Percentiles rank a stretch among this genome's conserved stretches.
These are phyloP conservation scores for Amesomyces nigricolor DNA, from an alignment of 2,329 filamentous ascomycete genomes.

Conservation along the genomic window DNA sequence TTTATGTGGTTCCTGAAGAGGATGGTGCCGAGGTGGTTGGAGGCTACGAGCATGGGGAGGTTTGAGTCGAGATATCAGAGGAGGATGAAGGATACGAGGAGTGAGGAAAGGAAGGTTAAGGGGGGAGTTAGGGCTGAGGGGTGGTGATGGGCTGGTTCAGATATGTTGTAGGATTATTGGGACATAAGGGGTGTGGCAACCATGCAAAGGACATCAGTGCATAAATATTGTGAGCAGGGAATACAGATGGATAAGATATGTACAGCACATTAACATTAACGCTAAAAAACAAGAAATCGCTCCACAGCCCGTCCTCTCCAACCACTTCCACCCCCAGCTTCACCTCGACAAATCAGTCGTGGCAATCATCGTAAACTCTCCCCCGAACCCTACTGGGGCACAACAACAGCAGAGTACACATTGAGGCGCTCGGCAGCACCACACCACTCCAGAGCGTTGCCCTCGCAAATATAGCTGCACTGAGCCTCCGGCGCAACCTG, in stretches of 20 bases:
- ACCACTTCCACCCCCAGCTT: neutral
- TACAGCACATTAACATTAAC: no score
- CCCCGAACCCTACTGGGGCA: neutral
- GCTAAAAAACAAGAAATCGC: neutral
- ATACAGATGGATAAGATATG: no score
- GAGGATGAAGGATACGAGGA: neutral
- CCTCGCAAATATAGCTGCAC: conserved; percentile 26
- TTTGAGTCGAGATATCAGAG: neutral
- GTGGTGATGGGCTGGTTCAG: no score
- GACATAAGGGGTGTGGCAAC: no score
- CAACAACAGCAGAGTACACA: conserved; percentile 20
- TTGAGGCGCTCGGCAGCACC: conserved; percentile 26
- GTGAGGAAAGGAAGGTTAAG: neutral
- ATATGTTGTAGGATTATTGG: no score
- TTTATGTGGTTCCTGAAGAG: conserved; percentile 21
- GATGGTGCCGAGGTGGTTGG: conserved; percentile 19
- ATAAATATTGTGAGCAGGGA: no score
- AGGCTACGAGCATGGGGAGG: neutral
- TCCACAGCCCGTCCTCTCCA: neutral
- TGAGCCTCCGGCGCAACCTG: conserved; percentile 17
- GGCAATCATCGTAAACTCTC: no score
- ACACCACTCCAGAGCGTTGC: conserved; percentile 26
- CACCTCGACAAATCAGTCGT: no score
- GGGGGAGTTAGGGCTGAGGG: no score
- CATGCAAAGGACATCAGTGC: no score